These are phyloP conservation scores for Malassezia nana DNA, from an alignment of 1,284 basidiomycete genomes.

Conservation along the genomic window DNA sequence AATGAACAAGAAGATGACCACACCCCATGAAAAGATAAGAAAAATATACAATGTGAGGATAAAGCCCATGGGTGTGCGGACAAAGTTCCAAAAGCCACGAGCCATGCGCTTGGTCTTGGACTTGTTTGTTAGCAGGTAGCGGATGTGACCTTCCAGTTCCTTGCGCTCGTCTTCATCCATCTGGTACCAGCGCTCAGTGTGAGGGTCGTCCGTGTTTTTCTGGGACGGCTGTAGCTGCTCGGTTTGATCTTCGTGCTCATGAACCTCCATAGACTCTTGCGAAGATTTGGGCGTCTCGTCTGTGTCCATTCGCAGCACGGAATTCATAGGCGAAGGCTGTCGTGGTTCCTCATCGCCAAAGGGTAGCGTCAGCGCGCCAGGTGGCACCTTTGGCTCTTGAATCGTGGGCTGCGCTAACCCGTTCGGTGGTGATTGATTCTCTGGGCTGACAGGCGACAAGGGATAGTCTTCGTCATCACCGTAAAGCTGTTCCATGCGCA, in stretches of 20 bases:
- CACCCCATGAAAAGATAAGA: slow-evolving; percentile 38
- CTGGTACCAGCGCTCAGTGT: slow-evolving; percentile 33
- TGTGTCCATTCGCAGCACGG: neutral
- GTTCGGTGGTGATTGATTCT: neutral
- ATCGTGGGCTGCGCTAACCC: neutral
- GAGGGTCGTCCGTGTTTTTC: slow-evolving; percentile 28
- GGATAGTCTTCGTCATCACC: neutral
- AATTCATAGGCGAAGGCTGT: neutral
- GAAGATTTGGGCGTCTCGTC: neutral
- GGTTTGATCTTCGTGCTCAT: neutral
- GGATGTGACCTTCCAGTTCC: slow-evolving; percentile 64
- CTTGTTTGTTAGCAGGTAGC: slow-evolving; percentile 62
- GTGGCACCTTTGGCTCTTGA: no score
- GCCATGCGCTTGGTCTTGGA: slow-evolving; percentile 51
- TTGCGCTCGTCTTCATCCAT: slow-evolving; percentile 44
- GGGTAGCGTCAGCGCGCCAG: neutral
- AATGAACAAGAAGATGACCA: slow-evolving; percentile 39
- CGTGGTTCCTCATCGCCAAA: neutral
- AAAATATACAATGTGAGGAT: slow-evolving; percentile 42
- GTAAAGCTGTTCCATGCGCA: slow-evolving; percentile 52
- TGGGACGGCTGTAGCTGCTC: neutral
- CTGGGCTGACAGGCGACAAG: neutral
- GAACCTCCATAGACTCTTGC: neutral
- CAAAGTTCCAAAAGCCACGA: slow-evolving; percentile 35
- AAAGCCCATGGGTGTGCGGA: slow-evolving; percentile 40